These are phyloP conservation scores for Gaeumannomyces sp. DNA, from an alignment of 2,329 filamentous ascomycete genomes.

Conservation along the genomic window DNA sequence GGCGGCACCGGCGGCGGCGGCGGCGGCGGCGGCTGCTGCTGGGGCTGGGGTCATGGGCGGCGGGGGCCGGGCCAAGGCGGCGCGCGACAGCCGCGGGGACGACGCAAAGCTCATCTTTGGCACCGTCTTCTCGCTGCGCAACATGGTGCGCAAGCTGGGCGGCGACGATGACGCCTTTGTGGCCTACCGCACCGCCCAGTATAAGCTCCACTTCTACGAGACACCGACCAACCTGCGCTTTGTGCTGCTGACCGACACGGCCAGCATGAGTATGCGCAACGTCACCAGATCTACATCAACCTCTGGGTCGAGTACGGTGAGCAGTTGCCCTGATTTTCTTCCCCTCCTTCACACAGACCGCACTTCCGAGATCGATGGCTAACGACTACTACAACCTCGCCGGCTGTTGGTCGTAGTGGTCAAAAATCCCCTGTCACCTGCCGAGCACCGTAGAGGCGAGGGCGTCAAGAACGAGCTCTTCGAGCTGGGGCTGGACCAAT, in stretches of 20 bases:
- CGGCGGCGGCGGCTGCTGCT: constrained; percentile 11
- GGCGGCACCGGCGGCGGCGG: constrained; percentile 13
- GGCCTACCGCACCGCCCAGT: constrained; percentile 85
- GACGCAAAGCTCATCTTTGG: constrained; percentile 97
- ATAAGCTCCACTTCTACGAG: constrained; percentile 99
- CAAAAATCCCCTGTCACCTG: constrained; percentile 63
- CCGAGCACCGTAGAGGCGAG: constrained; percentile 61
- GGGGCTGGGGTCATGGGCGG: constrained; percentile 4
- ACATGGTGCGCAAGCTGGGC: constrained; percentile 93
- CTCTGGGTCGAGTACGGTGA: constrained; percentile 91
- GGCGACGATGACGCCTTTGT: constrained; percentile 94
- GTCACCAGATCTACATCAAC: constrained; percentile 99
- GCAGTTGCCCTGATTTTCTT: constrained; percentile 20
- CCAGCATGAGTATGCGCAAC: constrained; percentile 82
- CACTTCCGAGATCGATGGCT: neutral
- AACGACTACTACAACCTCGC: constrained; percentile 11
- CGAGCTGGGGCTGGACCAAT: constrained; percentile 68
- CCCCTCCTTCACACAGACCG: neutral
- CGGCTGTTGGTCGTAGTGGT: constrained; percentile 43
- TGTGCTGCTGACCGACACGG: constrained; percentile 90
- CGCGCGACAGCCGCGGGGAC: constrained; percentile 42
- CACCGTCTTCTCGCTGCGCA: constrained; percentile 90
- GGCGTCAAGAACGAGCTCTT: constrained; percentile 69
- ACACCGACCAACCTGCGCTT: constrained; percentile 94
- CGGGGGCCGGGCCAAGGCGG: constrained; percentile 9